These are phyloP conservation scores for Stentor coeruleus DNA, from an alignment of 73 alveolate genomes.

Conservation along the genomic window DNA sequence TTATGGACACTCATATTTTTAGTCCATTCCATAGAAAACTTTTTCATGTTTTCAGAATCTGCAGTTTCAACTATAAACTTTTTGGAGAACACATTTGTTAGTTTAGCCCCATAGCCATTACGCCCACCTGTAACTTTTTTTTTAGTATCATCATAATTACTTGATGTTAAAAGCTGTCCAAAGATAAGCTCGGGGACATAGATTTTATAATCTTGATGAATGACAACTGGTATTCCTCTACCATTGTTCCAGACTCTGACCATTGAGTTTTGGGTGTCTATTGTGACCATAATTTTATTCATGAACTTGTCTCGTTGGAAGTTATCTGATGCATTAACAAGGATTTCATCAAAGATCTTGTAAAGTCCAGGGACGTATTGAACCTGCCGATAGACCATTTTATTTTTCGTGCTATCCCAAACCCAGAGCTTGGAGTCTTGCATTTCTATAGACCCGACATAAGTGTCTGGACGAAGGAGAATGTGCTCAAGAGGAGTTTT, in stretches of 20 bases:
- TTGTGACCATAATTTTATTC: constrained; percentile 80
- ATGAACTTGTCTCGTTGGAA: constrained; percentile 83
- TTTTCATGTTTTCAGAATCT: background rate
- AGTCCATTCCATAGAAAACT: constrained; percentile 53
- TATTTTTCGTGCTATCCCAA: constrained; percentile 61
- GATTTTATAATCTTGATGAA: constrained; percentile 88
- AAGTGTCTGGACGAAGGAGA: constrained; percentile 97
- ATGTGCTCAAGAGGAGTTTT: constrained; percentile 90
- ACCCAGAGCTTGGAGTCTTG: constrained; percentile 79
- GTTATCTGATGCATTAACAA: constrained; percentile 99
- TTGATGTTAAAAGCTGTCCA: constrained; percentile 97
- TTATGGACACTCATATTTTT: constrained; percentile 84
- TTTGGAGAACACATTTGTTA: constrained; percentile 95
- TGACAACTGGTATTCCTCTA: constrained; percentile 85
- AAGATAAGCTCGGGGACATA: constrained; percentile 97
- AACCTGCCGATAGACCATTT: constrained; percentile 74
- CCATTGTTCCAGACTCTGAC: constrained; percentile 93
- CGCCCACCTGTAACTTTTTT: constrained; percentile 99
- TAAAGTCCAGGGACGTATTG: constrained; percentile 95
- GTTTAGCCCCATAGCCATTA: constrained; percentile 99
- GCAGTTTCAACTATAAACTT: constrained; percentile 93
- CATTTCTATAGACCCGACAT: constrained; percentile 92
- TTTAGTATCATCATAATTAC: constrained; percentile 95
- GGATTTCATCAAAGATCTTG: constrained; percentile 94
- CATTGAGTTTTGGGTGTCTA: constrained; percentile 65